Conservation (phyloP, 176 grass and related monocot genomes). For the Eleusine indica region DNA sequence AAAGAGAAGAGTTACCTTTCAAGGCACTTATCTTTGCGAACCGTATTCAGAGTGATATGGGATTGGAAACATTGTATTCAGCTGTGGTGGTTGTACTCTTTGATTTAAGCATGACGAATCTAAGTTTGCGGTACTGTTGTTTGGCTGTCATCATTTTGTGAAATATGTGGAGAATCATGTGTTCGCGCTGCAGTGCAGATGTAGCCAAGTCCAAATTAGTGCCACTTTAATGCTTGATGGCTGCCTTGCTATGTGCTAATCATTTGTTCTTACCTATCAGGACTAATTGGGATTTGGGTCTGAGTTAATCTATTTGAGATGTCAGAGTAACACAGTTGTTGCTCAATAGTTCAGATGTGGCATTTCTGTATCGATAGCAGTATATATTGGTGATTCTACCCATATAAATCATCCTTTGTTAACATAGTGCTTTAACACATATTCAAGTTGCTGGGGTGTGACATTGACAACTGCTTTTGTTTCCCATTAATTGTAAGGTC, state of each 20-base stretch:
- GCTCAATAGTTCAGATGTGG: not conserved
- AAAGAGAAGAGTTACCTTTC: not conserved
- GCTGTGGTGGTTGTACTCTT: not conserved
- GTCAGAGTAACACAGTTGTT: not conserved
- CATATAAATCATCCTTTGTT: not conserved
- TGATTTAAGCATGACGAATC: not conserved
- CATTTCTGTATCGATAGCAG: not conserved
- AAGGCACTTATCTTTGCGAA: not conserved
- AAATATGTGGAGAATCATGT: not conserved
- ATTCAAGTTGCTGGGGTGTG: not conserved
- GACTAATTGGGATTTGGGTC: not conserved
- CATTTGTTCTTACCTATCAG: not conserved
- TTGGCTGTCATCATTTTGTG: not conserved
- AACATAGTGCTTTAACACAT: not conserved
- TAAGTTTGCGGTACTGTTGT: not conserved
- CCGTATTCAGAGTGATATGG: not conserved
- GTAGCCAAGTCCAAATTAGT: not conserved
- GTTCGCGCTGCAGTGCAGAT: not conserved
- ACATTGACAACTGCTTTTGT: not conserved
- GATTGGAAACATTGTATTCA: not conserved
- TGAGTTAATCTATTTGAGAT: not conserved
- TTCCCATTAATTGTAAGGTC: not conserved
- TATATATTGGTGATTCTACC: slow-evolving; percentile 1
- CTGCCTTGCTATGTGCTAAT: not conserved
- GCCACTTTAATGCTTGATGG: not conserved